Evolutionary conservation across 2,329 filamentous ascomycete genomes (phyloP).

Genomic region (Cladophialophora chaetospira): DNA sequence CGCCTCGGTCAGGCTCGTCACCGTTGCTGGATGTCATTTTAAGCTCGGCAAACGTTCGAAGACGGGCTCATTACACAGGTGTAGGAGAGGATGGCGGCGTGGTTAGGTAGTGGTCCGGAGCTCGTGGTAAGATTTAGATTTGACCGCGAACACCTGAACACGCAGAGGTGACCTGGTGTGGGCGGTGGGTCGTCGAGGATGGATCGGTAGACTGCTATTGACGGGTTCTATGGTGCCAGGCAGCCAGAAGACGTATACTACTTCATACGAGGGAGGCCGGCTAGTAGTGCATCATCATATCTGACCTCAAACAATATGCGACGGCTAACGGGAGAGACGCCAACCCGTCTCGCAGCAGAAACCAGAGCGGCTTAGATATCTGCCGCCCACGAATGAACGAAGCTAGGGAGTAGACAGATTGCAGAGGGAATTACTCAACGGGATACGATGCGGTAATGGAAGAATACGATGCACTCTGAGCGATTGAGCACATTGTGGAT

Average conservation of each 20-base stretch:
- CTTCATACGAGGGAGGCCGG: too few species aligned
- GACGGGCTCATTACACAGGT: neutral
- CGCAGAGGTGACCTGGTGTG: neutral
- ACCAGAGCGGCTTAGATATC: too few species aligned
- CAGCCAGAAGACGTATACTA: neutral
- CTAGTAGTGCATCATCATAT: too few species aligned
- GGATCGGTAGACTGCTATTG: neutral
- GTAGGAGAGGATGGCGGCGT: neutral
- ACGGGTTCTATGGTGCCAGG: neutral
- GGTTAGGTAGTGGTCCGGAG: neutral
- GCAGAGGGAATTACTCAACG: too few species aligned
- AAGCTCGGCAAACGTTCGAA: neutral
- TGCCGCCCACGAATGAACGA: too few species aligned
- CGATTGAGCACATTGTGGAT: neutral
- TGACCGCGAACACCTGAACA: too few species aligned
- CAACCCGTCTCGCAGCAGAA: too few species aligned
- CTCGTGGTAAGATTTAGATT: too few species aligned
- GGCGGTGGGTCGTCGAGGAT: neutral
- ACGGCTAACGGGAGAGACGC: too few species aligned
- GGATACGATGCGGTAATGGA: neutral
- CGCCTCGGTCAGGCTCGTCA: slow-evolving; percentile 5
- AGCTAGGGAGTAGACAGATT: too few species aligned
- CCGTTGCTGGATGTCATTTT: slow-evolving; percentile 16
- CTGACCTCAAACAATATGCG: too few species aligned
- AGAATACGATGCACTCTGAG: neutral